Percentiles rank a stretch among this genome's conserved stretches.
Evolutionary conservation across 768 basidiomycete genomes (phyloP).

Genomic region (Amanita exitialis): DNA sequence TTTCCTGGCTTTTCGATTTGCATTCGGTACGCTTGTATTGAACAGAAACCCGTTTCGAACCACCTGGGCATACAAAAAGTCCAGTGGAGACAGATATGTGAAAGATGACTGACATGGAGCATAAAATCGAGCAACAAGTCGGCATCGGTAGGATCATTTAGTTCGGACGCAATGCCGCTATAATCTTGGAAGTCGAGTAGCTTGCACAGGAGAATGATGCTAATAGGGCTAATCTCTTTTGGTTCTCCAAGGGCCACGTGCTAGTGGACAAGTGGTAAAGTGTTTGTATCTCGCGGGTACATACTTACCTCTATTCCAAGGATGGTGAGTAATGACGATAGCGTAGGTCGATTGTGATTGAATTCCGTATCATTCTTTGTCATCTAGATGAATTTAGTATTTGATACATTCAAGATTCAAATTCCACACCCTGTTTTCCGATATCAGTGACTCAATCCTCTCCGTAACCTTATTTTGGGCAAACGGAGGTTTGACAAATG

Average conservation of each 20-base stretch:
- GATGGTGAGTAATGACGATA: not conserved
- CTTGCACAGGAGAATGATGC: not conserved
- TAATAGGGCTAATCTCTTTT: not conserved
- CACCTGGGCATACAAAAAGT: not conserved
- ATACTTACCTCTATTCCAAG: not conserved
- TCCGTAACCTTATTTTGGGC: not conserved
- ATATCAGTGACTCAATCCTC: not conserved
- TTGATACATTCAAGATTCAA: not conserved
- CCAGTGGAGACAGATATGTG: not conserved
- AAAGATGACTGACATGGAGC: not conserved
- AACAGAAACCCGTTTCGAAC: not conserved
- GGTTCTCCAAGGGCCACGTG: not conserved
- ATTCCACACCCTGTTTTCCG: not conserved
- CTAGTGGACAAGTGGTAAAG: not conserved
- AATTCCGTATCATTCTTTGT: not conserved
- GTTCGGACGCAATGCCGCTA: not conserved
- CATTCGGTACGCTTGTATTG: not conserved
- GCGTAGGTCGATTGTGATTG: not conserved
- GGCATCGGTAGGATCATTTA: not conserved
- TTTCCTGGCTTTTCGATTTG: not conserved
- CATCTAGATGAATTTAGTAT: not conserved
- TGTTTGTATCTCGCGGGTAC: not conserved
- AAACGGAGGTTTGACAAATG: not conserved
- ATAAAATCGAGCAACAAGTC: slow-evolving; percentile 1
- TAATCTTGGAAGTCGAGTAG: not conserved